Conservation (phyloP, 176 grass and related monocot species). For the Themeda triandra region DNA sequence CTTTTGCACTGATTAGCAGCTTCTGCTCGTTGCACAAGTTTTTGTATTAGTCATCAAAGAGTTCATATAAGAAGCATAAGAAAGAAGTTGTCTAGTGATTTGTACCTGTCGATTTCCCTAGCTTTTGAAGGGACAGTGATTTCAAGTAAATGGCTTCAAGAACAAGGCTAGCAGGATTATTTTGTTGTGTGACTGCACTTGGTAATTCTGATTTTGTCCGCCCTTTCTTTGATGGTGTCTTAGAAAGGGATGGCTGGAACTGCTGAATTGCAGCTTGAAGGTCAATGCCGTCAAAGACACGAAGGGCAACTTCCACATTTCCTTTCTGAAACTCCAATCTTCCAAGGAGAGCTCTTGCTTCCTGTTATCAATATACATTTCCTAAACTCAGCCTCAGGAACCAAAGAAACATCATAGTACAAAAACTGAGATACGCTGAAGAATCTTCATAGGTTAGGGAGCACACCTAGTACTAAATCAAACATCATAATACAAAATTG, state of each 20-base stretch:
- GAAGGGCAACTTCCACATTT: conserved; percentile 79
- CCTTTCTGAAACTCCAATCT: conserved; percentile 92
- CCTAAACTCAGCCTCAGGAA: neutral
- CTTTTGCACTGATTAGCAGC: conserved; percentile 85
- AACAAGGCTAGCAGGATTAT: conserved; percentile 77
- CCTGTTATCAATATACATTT: conserved; percentile 29
- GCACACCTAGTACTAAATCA: neutral
- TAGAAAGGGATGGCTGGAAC: conserved; percentile 57
- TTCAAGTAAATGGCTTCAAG: conserved; percentile 97
- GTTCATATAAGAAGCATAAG: neutral
- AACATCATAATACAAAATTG: neutral
- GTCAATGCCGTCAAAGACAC: conserved; percentile 92
- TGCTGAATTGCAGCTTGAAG: conserved; percentile 78
- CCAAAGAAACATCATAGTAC: neutral
- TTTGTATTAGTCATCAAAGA: neutral
- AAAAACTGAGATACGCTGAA: neutral
- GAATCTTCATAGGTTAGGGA: neutral
- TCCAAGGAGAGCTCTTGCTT: conserved; percentile 85
- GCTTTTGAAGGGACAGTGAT: conserved; percentile 83
- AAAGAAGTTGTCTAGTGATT: neutral
- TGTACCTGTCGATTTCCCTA: conserved; percentile 68
- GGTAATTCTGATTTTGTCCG: conserved; percentile 42
- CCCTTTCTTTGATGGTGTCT: conserved; percentile 18
- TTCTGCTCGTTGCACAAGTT: conserved; percentile 44
- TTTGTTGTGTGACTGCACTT: conserved; percentile 41